Evolutionary conservation across 1,284 basidiomycete species (phyloP), one percentile per base, ranked within the genome.

Genomic region (Sanghuangporus baumii): DNA sequence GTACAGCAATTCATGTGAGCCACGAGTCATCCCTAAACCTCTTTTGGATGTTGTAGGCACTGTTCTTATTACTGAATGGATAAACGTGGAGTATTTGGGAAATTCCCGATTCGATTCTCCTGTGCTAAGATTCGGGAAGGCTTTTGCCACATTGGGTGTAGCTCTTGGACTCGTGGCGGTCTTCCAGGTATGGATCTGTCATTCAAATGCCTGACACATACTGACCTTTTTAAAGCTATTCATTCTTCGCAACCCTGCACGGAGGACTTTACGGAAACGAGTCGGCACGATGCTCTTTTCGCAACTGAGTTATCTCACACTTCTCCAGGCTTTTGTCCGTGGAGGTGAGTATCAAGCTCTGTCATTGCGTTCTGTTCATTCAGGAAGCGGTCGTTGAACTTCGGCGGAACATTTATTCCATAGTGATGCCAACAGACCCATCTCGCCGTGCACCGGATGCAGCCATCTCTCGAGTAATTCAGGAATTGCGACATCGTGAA

Each of bases 221-320:
- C 1, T 46, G 43, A 46, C 16, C 2, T 1, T 7, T n/a, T 6
- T 46, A 18, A 14, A 66, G 65, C 65, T 71, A 26, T 67, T 75
- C 57, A 68, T 76, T 20, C 66, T 74, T 0, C 70, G 75, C 9
- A 73, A 72, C 47, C 74, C 74, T 0, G 75, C 74, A 2, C 67
- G 73, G 38, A 60, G 70, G n/a, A 70, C 69, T 8, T 68, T 76
- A 5, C 67, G 75, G 14, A 68, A 71, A 50, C 63, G 66, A 18
- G 60, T 73, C 5, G 72, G 73, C 6, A 60, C 67, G 18, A 46
- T 75, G 43, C 69, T 69, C 31, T 69, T 67, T 50, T 54, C 62
- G 0, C 67, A 71, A 43, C 59, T 71, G 38, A 68, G 69, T n/a
- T 73, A 75, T 55, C 61, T 68, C 18, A 69, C 72, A 12, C 47